Conservation (phyloP, 768 basidiomycete genomes). For the Suillus placidus region DNA sequence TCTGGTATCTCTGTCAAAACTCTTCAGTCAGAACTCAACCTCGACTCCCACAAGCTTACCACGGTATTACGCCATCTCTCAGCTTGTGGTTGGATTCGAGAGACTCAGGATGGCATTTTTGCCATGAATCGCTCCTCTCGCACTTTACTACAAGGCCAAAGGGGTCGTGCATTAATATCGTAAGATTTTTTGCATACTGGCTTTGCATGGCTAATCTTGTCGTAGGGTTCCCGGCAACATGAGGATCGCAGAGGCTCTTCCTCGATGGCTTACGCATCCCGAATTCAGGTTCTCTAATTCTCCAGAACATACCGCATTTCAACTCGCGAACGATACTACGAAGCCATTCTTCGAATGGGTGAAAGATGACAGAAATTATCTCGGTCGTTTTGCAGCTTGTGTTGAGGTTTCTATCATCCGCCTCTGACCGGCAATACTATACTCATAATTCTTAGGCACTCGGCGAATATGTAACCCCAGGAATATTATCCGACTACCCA, state of each 20-base stretch:
- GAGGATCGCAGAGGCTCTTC: constrained; percentile 17
- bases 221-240: constrained; percentile 18
- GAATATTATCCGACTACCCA: constrained; percentile 43
- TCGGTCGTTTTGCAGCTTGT: not conserved
- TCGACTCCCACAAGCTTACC: constrained; percentile 18
- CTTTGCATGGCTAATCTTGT: not conserved
- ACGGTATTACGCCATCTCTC: constrained; percentile 22
- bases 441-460: not conserved
- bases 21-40: constrained; percentile 19
- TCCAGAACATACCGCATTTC: constrained; percentile 38
- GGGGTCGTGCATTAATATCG: constrained; percentile 19
- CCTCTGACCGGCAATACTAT: not conserved
- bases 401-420: not conserved
- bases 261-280: constrained; percentile 18
- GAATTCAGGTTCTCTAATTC: constrained; percentile 19
- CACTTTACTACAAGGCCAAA: constrained; percentile 17
- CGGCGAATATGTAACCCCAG: constrained; percentile 29
- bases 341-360: constrained; percentile 37
- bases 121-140: constrained; percentile 22
- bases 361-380: constrained; percentile 1
- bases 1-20: constrained; percentile 18
- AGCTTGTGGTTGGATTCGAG: constrained; percentile 22
- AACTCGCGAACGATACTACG: constrained; percentile 40
- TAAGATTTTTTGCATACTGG: constrained; percentile 7
- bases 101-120: constrained; percentile 21